Conservation (phyloP, 352 stramenopile genomes). For the Phytophthora rubi region DNA sequence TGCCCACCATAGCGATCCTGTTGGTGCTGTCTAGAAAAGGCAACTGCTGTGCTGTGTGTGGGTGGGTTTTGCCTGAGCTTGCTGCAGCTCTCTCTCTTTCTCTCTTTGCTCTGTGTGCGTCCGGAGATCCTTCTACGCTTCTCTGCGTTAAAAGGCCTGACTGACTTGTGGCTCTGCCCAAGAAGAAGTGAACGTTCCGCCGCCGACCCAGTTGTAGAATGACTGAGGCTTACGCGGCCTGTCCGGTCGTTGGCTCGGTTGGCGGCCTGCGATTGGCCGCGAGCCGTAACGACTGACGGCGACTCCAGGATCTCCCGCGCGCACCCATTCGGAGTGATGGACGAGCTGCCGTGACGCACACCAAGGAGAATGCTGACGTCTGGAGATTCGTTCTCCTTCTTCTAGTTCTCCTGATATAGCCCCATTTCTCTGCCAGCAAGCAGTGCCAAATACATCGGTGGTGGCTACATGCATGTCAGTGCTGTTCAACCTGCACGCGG, state of each 20-base stretch:
- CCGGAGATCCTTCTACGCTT: slow-evolving; percentile 24
- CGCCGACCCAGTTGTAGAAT: neutral
- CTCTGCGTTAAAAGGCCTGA: neutral
- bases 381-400: too few species aligned
- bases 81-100: too few species aligned
- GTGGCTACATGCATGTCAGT: neutral
- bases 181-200: slow-evolving; percentile 5
- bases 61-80: too few species aligned
- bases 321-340: too few species aligned
- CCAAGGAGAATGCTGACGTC: too few species aligned
- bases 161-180: too few species aligned
- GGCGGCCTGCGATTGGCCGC: neutral
- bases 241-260: neutral
- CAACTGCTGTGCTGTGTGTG: neutral
- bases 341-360: too few species aligned
- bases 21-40: neutral
- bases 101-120: too few species aligned
- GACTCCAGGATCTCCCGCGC: too few species aligned
- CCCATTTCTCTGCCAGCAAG: too few species aligned
- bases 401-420: too few species aligned
- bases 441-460: too few species aligned
- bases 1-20: slow-evolving; percentile 25
- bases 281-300: neutral
- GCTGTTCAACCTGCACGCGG: neutral
- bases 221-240: neutral